Conservation (phyloP, 139 green algal species). For the Mychonastes homosphaera region DNA sequence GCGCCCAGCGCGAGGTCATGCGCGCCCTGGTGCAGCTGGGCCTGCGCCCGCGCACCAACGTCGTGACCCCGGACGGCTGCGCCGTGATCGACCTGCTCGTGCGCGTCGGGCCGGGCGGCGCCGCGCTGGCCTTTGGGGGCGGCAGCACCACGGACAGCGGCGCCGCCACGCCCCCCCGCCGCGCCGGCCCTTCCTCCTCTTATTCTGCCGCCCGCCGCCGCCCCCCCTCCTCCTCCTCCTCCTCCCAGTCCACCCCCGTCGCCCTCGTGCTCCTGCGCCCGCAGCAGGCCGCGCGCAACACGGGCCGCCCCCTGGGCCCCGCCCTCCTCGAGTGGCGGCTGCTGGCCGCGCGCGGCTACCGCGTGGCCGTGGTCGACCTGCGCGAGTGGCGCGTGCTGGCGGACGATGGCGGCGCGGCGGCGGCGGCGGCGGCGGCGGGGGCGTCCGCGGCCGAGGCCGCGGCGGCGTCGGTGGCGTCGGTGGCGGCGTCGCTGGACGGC, state of each 20-base stretch:
- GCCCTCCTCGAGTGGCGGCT: slow-evolving; percentile 41
- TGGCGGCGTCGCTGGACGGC: no score
- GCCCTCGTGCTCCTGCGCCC: slow-evolving; percentile 31
- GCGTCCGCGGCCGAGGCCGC: no score
- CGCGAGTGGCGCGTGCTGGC: slow-evolving; percentile 13
- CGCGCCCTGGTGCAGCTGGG: slow-evolving; percentile 4
- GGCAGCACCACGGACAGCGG: no score
- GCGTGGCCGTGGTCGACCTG: slow-evolving; percentile 13
- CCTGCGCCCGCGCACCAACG: slow-evolving; percentile 5
- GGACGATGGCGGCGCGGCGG: no score
- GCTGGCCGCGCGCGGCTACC: slow-evolving; percentile 24
- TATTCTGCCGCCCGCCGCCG: no score
- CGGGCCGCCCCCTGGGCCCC: slow-evolving; percentile 26
- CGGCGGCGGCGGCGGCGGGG: no score
- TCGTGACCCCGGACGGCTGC: slow-evolving; percentile 22
- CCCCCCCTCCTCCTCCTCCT: no score
- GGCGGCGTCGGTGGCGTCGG: no score
- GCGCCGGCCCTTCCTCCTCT: no score
- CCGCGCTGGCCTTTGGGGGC: not conserved
- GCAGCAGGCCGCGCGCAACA: slow-evolving; percentile 38
- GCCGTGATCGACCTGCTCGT: slow-evolving; percentile 23
- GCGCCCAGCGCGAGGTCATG: no score
- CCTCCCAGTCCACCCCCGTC: no score
- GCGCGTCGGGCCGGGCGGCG: not conserved
- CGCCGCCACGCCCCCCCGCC: no score